Conservation (phyloP, 495 filamentous ascomycete genomes). For the Annulohypoxylon moriforme region DNA sequence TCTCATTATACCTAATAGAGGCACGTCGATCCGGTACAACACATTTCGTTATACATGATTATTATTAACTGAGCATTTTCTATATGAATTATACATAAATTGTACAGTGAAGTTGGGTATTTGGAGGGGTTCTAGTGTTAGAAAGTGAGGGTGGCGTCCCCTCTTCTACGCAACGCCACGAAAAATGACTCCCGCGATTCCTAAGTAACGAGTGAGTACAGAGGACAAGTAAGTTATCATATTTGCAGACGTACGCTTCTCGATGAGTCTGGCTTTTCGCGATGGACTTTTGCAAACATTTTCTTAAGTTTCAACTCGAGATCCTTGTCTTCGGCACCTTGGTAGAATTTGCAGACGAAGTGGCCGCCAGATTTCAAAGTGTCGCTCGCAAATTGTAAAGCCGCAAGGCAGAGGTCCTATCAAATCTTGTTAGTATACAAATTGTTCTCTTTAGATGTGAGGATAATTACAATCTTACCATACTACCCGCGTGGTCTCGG, state of each 20-base stretch:
- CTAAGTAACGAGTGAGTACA: constrained; percentile 57
- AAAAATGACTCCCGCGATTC: constrained; percentile 93
- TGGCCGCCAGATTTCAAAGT: constrained; percentile 84
- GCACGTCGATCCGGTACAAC: background rate
- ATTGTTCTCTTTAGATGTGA: background rate
- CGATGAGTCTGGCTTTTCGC: constrained; percentile 91
- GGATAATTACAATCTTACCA: constrained; percentile 69
- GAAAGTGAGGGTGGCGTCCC: constrained; percentile 48
- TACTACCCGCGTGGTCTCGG: constrained; percentile 91
- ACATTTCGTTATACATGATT: background rate
- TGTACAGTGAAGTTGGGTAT: constrained; percentile 17
- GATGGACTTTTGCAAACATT: constrained; percentile 80
- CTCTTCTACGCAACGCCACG: constrained; percentile 74
- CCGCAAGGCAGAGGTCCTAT: constrained; percentile 89
- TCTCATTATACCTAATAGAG: background rate
- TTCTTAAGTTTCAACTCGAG: constrained; percentile 77
- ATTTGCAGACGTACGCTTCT: constrained; percentile 72
- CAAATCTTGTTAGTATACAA: constrained; percentile 14
- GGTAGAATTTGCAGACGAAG: constrained; percentile 98
- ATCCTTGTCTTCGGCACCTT: constrained; percentile 83
- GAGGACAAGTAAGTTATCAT: background rate
- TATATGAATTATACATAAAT: background rate
- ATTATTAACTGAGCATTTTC: background rate
- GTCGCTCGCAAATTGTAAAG: constrained; percentile 83
- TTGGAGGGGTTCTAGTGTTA: background rate